Base-by-base conservation (phyloP, 1,284 basidiomycete species). In the Bondarzewia mesenterica region DNA sequence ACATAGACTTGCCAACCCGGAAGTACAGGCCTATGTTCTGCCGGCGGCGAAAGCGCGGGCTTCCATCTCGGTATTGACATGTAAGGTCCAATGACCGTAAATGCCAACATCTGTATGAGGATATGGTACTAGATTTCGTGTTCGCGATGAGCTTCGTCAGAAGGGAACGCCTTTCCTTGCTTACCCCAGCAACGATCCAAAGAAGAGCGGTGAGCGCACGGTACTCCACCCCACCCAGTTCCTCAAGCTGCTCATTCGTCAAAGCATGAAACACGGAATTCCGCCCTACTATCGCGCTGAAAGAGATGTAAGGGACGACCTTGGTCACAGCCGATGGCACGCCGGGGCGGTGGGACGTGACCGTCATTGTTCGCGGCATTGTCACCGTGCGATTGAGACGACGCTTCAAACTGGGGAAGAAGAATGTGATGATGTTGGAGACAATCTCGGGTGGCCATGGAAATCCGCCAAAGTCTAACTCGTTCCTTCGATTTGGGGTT, bases 141-240 rank as follows among this genome's bases (percentile, higher is more conserved):
- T 6, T 7, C 8, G 10, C 20, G 38, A 8, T 35, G 8, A 8
- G 10, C 38, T 40, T 40, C 25, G n/a, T 1, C 35, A 43, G 38
- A 22, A 25, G 18, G 18, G 37, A 8, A 29, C 8, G 47, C 10
- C 38, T 46, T 44, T 18, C 20, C 21, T 3, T 8, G 53, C 63
- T 26, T 43, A 68, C 66, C 32, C 58, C 32, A 1, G 63, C 64
- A 3, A 65, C 55, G 25, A 68, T 61, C 66, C 86, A 91, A 15
- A 91, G 69, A 38, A 95, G 64, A 3, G 86, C 74, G 51, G 84
- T 85, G 48, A 96, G 67, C 1, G 88, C 92, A n/a, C 92, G 78
- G 60, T 93, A 98, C 64, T 99, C 95, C 14, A 96, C 88, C 5
- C 94, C 94, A 7, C 93, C 93, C 5, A 98, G 71, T 65, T 97